Conservation (phyloP, 441 rosid genomes). For the Populus hybrid region DNA sequence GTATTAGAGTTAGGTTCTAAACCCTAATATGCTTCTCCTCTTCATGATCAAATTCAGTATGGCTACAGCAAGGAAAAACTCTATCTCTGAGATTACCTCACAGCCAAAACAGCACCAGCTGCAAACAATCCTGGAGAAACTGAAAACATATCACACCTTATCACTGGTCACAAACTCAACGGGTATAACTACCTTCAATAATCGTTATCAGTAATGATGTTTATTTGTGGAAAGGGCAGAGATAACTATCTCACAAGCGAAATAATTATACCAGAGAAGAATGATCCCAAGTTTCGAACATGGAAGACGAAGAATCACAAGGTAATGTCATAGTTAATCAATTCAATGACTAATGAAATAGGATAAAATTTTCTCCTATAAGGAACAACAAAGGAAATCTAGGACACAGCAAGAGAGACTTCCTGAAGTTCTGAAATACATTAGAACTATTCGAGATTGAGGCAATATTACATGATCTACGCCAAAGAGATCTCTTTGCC, state of each 20-base stretch:
- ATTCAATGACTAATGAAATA: conserved; percentile 1
- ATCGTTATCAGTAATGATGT: neutral
- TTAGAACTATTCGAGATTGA: neutral
- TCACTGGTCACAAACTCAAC: neutral
- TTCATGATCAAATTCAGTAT: no score
- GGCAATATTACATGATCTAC: neutral
- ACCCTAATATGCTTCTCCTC: no score
- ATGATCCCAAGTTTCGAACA: neutral
- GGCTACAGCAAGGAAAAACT: no score
- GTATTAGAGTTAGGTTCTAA: no score
- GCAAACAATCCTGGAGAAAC: no score
- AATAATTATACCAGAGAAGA: neutral
- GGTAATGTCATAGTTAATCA: conserved; percentile 5
- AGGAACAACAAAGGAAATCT: neutral
- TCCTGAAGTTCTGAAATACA: neutral
- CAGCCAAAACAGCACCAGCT: no score
- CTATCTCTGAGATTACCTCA: no score
- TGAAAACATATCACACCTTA: neutral
- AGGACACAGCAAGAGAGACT: neutral
- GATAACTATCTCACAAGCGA: neutral
- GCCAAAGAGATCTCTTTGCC: neutral
- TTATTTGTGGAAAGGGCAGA: neutral
- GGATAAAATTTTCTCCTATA: neutral
- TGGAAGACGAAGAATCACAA: neutral
- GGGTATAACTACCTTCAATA: neutral